These are phyloP conservation scores for thale cress (Arabidopsis thaliana) DNA, from an alignment of 345 rosid species.

Conservation along the genomic window TAIR10.1 NC_003075.7:11258501-11259000, in stretches of 20 bases:
- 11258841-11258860: background rate
- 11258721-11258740: too few species aligned
- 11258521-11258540: constrained; percentile 33
- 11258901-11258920: constrained; percentile 51
- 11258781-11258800: too few species aligned
- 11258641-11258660: constrained; percentile 8
- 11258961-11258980: constrained; percentile 62
- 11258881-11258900: background rate
- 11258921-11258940: constrained; percentile 88
- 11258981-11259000: constrained; percentile 84
- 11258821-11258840: too few species aligned
- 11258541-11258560: constrained; percentile 7
- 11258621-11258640: constrained; percentile 17
- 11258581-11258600: background rate
- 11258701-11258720: background rate
- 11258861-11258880: constrained; percentile 15
- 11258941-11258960: constrained; percentile 91
- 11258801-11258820: too few species aligned
- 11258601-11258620: constrained; percentile 4
- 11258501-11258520: background rate
- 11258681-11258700: background rate
- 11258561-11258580: constrained; percentile 28
- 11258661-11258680: constrained; percentile 20
- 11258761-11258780: too few species aligned
- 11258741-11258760: background rate